Conservation (phyloP, 805 yeast genomes). For the Hanseniaspora taiwanica region DNA sequence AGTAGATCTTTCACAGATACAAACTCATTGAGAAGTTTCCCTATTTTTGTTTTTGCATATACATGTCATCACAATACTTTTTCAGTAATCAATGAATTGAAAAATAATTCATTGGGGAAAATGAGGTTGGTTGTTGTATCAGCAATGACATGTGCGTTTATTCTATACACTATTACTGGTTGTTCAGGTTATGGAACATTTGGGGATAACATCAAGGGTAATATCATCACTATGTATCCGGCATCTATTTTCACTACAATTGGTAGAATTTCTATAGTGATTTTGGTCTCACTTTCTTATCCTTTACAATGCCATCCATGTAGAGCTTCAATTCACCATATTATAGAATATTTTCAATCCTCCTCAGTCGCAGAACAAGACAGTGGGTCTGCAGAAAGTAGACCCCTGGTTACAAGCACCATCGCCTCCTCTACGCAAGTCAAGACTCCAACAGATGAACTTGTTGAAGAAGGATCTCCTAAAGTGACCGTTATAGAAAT, state of each 20-base stretch:
- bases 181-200: slow-evolving; percentile 74
- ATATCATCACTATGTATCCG: slow-evolving; percentile 69
- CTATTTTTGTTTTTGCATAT: slow-evolving; percentile 88
- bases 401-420: not conserved
- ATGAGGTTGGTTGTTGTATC: slow-evolving; percentile 34
- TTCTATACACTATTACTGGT: slow-evolving; percentile 61
- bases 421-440: not conserved
- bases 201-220: slow-evolving; percentile 69
- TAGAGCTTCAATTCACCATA: slow-evolving; percentile 66
- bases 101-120: slow-evolving; percentile 35
- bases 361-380: no score
- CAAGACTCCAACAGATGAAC: slow-evolving; percentile 18
- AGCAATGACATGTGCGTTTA: slow-evolving; percentile 48
- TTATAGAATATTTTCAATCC: slow-evolving; percentile 37
- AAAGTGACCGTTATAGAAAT: slow-evolving; percentile 14
- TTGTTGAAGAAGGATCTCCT: slow-evolving; percentile 20
- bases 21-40: slow-evolving; percentile 56
- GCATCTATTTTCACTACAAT: slow-evolving; percentile 48
- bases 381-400: no score
- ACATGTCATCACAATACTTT: slow-evolving; percentile 96
- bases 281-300: slow-evolving; percentile 70
- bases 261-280: slow-evolving; percentile 69
- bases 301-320: slow-evolving; percentile 90
- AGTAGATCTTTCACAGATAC: slow-evolving; percentile 20
- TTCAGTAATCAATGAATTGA: slow-evolving; percentile 71